phyloP scores from a whole-genome alignment of 805 yeast genomes.

The Maudiozyma serrabonitensis region DNA sequence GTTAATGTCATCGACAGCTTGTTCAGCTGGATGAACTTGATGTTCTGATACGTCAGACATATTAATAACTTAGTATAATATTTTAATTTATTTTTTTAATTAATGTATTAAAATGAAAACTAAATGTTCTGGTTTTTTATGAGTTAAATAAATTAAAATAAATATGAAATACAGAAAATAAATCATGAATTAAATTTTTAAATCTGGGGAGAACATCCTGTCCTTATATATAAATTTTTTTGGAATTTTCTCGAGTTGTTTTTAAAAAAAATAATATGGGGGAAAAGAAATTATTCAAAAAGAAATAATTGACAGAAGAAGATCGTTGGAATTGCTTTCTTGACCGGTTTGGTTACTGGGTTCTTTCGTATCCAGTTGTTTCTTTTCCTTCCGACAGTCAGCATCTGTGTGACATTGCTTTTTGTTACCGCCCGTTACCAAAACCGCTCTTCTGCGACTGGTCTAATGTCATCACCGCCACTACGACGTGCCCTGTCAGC shows the following conservation, averaged over 20 bases:
- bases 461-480: background rate
- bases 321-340: too few relatives aligned
- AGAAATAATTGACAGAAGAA: background rate
- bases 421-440: background rate
- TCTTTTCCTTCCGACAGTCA: too few relatives aligned
- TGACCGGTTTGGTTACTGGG: background rate
- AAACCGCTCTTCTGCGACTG: background rate
- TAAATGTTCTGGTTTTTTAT: background rate
- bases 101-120: background rate
- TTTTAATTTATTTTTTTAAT: background rate
- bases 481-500: background rate
- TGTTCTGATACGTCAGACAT: slow-evolving; percentile 1
- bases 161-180: background rate
- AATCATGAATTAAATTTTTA: background rate
- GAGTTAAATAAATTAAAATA: background rate
- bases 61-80: background rate
- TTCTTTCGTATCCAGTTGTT: too few relatives aligned
- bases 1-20: background rate
- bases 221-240: background rate
- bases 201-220: slow-evolving; percentile 1
- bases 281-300: background rate
- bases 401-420: background rate
- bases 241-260: background rate
- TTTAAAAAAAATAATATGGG: background rate
- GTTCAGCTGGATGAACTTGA: background rate